These are phyloP conservation scores for Parafenestella ontariensis DNA, from an alignment of 2,329 filamentous ascomycete genomes.

Conservation along the genomic window DNA sequence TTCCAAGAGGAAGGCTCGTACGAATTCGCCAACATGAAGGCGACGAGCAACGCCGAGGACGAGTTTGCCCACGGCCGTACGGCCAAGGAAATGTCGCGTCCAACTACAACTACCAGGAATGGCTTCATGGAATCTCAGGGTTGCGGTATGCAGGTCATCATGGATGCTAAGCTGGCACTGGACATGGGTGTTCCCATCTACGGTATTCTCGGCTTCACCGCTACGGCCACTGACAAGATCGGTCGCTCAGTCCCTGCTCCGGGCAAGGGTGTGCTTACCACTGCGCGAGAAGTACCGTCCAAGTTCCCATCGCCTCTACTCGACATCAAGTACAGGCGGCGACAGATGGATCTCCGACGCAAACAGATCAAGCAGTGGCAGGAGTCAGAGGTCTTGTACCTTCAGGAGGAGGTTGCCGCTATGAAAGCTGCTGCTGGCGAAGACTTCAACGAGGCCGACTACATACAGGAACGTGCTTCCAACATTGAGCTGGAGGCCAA, in stretches of 20 bases:
- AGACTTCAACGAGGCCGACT: constrained; percentile 81
- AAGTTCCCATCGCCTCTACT: constrained; percentile 95
- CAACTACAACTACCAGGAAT: constrained; percentile 93
- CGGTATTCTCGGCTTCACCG: constrained; percentile 89
- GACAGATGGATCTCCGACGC: constrained; percentile 92
- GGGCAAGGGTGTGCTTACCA: constrained; percentile 95
- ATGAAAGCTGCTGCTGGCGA: constrained; percentile 75
- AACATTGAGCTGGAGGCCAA: constrained; percentile 89
- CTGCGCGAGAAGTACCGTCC: constrained; percentile 86
- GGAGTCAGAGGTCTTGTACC: constrained; percentile 89
- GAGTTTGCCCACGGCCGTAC: constrained; percentile 96
- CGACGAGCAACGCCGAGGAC: constrained; percentile 96
- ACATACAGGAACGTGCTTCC: constrained; percentile 79
- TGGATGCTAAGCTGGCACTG: constrained; percentile 93
- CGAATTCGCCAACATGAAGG: constrained; percentile 99
- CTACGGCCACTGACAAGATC: constrained; percentile 98
- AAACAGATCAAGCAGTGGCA: constrained; percentile 97
- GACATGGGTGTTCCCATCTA: constrained; percentile 99
- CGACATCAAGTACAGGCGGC: constrained; percentile 95
- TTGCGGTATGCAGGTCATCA: constrained; percentile 97
- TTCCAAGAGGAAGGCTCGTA: constrained; percentile 99
- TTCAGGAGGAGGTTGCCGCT: constrained; percentile 89
- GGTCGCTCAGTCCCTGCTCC: constrained; percentile 96
- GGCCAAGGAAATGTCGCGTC: constrained; percentile 96
- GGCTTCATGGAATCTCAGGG: constrained; percentile 99